Percentiles rank a stretch among this genome's conserved stretches.
Evolutionary conservation across 371 early-diverging fungal species (phyloP).

Genomic region (Fennellomyces sp.): DNA sequence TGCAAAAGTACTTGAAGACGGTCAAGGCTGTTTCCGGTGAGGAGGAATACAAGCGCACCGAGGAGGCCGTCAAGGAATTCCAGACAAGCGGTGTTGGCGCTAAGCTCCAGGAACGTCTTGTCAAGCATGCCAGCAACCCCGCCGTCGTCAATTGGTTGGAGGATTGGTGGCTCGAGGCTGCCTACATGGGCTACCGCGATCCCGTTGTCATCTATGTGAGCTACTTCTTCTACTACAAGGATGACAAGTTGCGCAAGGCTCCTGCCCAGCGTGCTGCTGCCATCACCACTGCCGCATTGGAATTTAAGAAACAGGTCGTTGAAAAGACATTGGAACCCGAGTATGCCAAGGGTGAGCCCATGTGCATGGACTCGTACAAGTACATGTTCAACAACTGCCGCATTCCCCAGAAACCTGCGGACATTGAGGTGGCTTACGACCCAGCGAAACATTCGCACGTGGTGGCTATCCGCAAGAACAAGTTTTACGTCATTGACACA

Average conservation of each 20-base stretch:
- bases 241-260: conserved; percentile 76
- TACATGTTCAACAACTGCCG: conserved; percentile 97
- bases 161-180: conserved; percentile 94
- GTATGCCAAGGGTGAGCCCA: conserved; percentile 73
- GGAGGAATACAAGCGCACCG: conserved; percentile 74
- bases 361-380: conserved; percentile 92
- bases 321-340: conserved; percentile 85
- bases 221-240: conserved; percentile 85
- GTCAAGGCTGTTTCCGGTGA: conserved; percentile 78
- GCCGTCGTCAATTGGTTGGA: conserved; percentile 86
- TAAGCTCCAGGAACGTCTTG: conserved; percentile 81
- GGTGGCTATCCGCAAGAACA: conserved; percentile 87
- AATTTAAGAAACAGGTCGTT: conserved; percentile 83
- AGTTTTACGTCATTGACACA: conserved; percentile 83
- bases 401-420: conserved; percentile 85
- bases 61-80: conserved; percentile 78
- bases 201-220: conserved; percentile 89
- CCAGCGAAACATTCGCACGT: conserved; percentile 82
- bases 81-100: conserved; percentile 79
- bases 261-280: conserved; percentile 88
- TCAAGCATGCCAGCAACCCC: conserved; percentile 69
- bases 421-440: conserved; percentile 75
- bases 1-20: conserved; percentile 75
- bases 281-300: conserved; percentile 84
- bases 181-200: conserved; percentile 95